A percentile compares a stretch with the other conserved stretches of the same genome.
phyloP scores from a whole-genome alignment of 306 rosid species.

The Hippophae rhamnoides region DNA sequence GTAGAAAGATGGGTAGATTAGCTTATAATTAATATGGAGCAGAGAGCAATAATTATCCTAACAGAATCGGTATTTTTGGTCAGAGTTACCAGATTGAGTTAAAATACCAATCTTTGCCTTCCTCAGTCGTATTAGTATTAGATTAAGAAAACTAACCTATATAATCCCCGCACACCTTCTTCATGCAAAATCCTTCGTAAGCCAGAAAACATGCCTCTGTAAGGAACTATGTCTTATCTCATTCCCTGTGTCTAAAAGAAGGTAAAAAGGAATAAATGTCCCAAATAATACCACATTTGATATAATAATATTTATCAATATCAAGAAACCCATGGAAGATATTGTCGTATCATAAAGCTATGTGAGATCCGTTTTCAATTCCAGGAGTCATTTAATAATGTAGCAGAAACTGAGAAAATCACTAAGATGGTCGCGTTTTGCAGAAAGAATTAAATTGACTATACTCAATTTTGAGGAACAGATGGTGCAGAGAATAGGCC shows the following conservation, averaged over 20 bases:
- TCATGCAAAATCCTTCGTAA: constrained; percentile 69
- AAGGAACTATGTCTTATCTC: constrained; percentile 78
- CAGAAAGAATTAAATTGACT: background rate
- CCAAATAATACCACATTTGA: background rate
- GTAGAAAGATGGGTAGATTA: too few relatives aligned
- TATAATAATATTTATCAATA: background rate
- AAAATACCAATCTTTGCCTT: too few relatives aligned
- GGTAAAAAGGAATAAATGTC: constrained; percentile 18
- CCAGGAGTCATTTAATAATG: background rate
- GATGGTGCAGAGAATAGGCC: background rate
- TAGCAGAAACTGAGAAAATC: background rate
- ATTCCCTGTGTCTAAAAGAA: constrained; percentile 77
- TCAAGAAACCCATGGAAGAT: background rate
- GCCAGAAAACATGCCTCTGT: constrained; percentile 78
- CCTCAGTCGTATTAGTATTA: background rate
- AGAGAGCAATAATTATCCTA: too few relatives aligned
- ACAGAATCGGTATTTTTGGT: too few relatives aligned
- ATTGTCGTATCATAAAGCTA: background rate
- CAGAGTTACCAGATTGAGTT: too few relatives aligned
- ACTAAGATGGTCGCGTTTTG: background rate
- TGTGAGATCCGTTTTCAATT: too few relatives aligned
- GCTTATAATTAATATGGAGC: too few relatives aligned
- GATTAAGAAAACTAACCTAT: constrained; percentile 47
- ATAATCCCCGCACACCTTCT: constrained; percentile 86
- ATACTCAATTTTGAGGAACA: background rate